These are phyloP conservation scores for Aegilops speltoides DNA, from an alignment of 176 grass and related monocot species.

Conservation along the genomic window DNA sequence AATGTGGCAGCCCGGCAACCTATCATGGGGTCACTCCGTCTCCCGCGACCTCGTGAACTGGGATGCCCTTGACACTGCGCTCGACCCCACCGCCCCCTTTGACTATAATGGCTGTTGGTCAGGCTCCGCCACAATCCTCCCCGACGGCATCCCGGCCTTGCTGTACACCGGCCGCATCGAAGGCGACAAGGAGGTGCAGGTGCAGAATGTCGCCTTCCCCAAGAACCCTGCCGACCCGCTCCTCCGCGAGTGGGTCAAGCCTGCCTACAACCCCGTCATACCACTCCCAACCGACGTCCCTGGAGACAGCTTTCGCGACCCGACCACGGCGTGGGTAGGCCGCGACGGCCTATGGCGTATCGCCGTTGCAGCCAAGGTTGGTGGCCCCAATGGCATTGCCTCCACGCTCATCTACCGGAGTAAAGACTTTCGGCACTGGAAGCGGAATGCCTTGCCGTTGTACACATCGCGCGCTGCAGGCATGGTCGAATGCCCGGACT, in stretches of 20 bases:
- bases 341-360: conserved; percentile 60
- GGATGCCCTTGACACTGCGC: conserved; percentile 50
- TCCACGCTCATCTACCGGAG: conserved; percentile 49
- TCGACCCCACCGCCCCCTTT: conserved; percentile 45
- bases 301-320: conserved; percentile 51
- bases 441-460: conserved; percentile 34
- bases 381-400: not conserved
- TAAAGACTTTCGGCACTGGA: conserved; percentile 51
- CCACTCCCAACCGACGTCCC: conserved; percentile 21
- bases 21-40: conserved; percentile 79
- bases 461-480: conserved; percentile 14
- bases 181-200: not conserved
- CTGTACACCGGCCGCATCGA: conserved; percentile 56
- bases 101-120: conserved; percentile 42
- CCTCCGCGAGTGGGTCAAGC: conserved; percentile 54
- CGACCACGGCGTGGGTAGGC: conserved; percentile 63
- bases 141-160: conserved; percentile 32
- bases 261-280: conserved; percentile 54
- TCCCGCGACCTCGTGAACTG: conserved; percentile 76
- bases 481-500: conserved; percentile 71
- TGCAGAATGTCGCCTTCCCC: conserved; percentile 68
- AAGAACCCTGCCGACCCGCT: conserved; percentile 50
- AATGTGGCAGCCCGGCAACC: conserved; percentile 14
- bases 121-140: conserved; percentile 29
- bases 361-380: conserved; percentile 37